A percentile compares a stretch with the other conserved stretches of the same genome.
Evolutionary conservation across 1,284 basidiomycete species (phyloP).

Genomic region (Trichosporon ovoides): DNA sequence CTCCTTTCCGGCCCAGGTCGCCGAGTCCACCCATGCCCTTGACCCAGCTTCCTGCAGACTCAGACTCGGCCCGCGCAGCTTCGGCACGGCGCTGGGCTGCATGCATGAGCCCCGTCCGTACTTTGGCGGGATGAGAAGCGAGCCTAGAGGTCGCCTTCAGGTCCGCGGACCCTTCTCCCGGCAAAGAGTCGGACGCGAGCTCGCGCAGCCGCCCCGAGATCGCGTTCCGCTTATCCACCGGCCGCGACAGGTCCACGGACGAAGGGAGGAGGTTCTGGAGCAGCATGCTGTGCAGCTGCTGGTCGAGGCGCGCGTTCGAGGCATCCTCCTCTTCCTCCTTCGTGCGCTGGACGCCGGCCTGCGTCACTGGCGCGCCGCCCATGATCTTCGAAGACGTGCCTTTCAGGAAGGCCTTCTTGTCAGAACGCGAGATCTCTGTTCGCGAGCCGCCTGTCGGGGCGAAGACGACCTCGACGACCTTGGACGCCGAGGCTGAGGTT

Average conservation of each 20-base stretch:
- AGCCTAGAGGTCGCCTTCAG: constrained; percentile 16
- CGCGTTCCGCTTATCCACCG: constrained; percentile 46
- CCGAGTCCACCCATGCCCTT: constrained; percentile 40
- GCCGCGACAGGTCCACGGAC: constrained; percentile 27
- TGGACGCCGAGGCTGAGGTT: background rate
- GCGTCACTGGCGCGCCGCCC: constrained; percentile 28
- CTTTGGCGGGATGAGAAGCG: constrained; percentile 37
- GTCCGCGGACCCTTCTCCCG: constrained; percentile 35
- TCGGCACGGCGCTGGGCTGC: constrained; percentile 31
- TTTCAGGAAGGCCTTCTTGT: constrained; percentile 42
- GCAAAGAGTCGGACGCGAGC: constrained; percentile 36
- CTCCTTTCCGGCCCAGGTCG: constrained; percentile 29
- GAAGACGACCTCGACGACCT: constrained; percentile 44
- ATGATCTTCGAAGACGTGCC: constrained; percentile 48
- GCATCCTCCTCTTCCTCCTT: constrained; percentile 29
- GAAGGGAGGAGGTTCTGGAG: constrained; percentile 42
- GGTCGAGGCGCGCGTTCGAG: constrained; percentile 44
- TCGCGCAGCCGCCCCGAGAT: constrained; percentile 42
- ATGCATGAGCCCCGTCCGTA: constrained; percentile 41
- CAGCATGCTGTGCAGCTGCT: constrained; percentile 48
- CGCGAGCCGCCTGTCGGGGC: constrained; percentile 14
- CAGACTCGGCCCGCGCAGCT: constrained; percentile 30
- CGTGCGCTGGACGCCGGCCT: constrained; percentile 21
- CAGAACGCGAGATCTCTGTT: constrained; percentile 31
- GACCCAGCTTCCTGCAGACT: constrained; percentile 40